phyloP scores from a whole-genome alignment of 148 eudicot genomes.

The Arbutus unedo region DNA sequence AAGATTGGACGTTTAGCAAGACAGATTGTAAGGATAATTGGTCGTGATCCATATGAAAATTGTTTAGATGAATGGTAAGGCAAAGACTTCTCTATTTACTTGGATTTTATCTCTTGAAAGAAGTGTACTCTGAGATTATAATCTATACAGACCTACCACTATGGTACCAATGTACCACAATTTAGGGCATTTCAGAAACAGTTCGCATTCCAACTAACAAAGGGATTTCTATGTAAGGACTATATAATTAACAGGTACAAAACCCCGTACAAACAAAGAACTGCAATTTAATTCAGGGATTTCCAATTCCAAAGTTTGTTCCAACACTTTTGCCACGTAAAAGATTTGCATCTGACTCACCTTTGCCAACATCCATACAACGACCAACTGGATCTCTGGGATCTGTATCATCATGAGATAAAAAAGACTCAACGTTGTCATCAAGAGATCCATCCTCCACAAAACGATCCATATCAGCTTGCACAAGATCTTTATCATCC shows the following conservation, averaged over 20 bases:
- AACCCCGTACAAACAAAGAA: background rate
- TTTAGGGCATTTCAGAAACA: too few species aligned
- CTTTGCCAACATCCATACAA: slow-evolving; percentile 80
- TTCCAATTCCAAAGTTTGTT: background rate
- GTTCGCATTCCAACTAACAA: too few species aligned
- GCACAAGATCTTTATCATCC: slow-evolving; percentile 70
- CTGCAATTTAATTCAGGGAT: background rate
- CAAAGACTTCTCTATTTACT: background rate
- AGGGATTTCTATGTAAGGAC: too few species aligned
- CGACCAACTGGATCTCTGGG: slow-evolving; percentile 69
- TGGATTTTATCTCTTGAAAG: background rate
- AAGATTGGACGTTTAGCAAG: background rate
- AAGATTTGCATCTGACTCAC: slow-evolving; percentile 29
- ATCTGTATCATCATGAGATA: slow-evolving; percentile 83
- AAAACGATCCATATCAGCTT: slow-evolving; percentile 85
- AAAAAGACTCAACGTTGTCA: slow-evolving; percentile 88
- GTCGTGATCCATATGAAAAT: background rate
- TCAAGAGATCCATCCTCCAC: slow-evolving; percentile 94
- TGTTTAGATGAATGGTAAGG: background rate
- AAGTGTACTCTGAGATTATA: background rate
- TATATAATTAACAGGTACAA: too few species aligned
- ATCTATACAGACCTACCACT: too few species aligned
- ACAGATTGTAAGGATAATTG: background rate
- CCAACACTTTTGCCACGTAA: background rate
- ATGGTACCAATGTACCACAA: too few species aligned